A percentile compares a stretch with the other conserved stretches of the same genome.
phyloP scores from a whole-genome alignment of 2,329 filamentous ascomycete species.

The Xylariales sp. region DNA sequence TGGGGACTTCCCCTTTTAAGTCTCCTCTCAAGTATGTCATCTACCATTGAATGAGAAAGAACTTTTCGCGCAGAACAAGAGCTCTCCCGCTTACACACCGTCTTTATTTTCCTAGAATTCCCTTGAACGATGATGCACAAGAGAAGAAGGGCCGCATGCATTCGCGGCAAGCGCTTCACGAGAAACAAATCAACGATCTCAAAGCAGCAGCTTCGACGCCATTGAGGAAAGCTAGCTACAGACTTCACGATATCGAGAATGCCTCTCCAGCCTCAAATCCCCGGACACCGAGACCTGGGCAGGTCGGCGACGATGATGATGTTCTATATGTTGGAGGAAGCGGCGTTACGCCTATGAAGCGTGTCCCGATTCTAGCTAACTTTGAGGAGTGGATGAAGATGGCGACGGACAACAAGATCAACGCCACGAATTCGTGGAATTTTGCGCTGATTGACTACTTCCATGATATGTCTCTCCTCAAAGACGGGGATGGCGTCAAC shows the following conservation, averaged over 20 bases:
- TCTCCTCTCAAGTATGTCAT: slow-evolving; percentile 51
- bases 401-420: slow-evolving; percentile 99
- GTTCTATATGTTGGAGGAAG: slow-evolving; percentile 64
- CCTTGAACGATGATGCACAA: slow-evolving; percentile 89
- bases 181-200: slow-evolving; percentile 88
- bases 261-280: slow-evolving; percentile 52
- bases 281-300: slow-evolving; percentile 43
- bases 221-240: slow-evolving; percentile 57
- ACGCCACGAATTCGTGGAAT: slow-evolving; percentile 97
- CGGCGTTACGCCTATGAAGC: slow-evolving; percentile 91
- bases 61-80: slow-evolving; percentile 8
- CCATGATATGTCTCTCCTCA: slow-evolving; percentile 95
- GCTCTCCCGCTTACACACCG: slow-evolving; percentile 11
- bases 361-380: slow-evolving; percentile 91
- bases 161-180: slow-evolving; percentile 81
- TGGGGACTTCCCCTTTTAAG: slow-evolving; percentile 49
- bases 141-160: slow-evolving; percentile 88
- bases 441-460: slow-evolving; percentile 99
- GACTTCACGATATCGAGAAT: slow-evolving; percentile 56
- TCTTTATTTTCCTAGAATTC: no score
- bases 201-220: slow-evolving; percentile 70
- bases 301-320: slow-evolving; percentile 50
- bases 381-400: slow-evolving; percentile 99
- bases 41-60: not conserved
- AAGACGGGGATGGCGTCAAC: slow-evolving; percentile 95